Evolutionary conservation across 2,329 filamentous ascomycete species (phyloP).

Genomic region (Aaosphaeria arxii): DNA sequence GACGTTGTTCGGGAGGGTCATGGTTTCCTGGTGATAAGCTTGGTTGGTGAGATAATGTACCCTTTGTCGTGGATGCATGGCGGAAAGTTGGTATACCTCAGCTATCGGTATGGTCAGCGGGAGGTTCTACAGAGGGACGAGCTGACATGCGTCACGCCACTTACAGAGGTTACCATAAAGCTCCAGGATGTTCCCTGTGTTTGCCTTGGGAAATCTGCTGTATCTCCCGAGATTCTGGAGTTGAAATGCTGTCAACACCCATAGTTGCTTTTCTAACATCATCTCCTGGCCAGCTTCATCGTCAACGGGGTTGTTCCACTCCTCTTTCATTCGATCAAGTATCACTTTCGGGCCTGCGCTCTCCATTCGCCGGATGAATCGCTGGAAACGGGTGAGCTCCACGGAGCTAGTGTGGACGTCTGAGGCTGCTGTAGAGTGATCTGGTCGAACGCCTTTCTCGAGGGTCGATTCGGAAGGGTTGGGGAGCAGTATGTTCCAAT

Average conservation of each 20-base stretch:
- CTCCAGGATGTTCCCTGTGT: slow-evolving; percentile 35
- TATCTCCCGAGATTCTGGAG: slow-evolving; percentile 30
- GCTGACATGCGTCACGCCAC: slow-evolving; percentile 7
- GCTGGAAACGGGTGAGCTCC: slow-evolving; percentile 45
- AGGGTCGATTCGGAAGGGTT: neutral
- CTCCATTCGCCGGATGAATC: slow-evolving; percentile 56
- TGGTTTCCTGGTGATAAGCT: slow-evolving; percentile 17
- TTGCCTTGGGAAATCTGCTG: slow-evolving; percentile 18
- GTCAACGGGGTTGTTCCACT: slow-evolving; percentile 37
- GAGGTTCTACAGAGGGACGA: neutral
- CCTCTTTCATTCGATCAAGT: slow-evolving; percentile 54
- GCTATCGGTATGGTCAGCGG: slow-evolving; percentile 28
- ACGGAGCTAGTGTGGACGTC: slow-evolving; percentile 10
- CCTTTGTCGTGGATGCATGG: slow-evolving; percentile 36
- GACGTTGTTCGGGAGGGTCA: slow-evolving; percentile 33
- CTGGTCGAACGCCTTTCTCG: slow-evolving; percentile 12
- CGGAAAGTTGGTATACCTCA: slow-evolving; percentile 46
- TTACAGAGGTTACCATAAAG: slow-evolving; percentile 40
- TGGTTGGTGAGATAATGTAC: slow-evolving; percentile 37
- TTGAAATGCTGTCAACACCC: slow-evolving; percentile 59
- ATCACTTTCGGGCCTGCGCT: slow-evolving; percentile 51
- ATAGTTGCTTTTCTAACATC: slow-evolving; percentile 57
- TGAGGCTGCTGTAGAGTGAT: slow-evolving; percentile 14
- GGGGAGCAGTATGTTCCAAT: slow-evolving; percentile 33
- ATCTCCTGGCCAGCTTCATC: slow-evolving; percentile 47